Conservation (phyloP, 768 basidiomycete species). For the Boletus eberwhitei region DNA sequence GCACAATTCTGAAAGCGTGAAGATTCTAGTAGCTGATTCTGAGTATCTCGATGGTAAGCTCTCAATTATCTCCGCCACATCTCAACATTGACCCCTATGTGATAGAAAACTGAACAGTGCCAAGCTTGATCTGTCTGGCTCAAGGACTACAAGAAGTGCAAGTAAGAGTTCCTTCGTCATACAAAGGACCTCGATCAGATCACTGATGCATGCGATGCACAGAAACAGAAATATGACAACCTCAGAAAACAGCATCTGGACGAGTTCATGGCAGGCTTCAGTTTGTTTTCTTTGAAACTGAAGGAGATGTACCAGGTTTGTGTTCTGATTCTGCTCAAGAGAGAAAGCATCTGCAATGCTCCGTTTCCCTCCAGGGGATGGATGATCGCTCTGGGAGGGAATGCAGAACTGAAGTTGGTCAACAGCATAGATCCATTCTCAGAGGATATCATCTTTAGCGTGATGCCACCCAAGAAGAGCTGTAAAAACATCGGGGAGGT, state of each 20-base stretch:
- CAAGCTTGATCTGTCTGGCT: conserved; percentile 82
- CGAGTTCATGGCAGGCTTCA: conserved; percentile 97
- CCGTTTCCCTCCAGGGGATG: conserved; percentile 32
- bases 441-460: conserved; percentile 96
- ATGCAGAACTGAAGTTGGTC: conserved; percentile 94
- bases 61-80: neutral
- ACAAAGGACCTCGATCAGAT: conserved; percentile 82
- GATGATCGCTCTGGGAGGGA: conserved; percentile 99
- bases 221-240: conserved; percentile 83
- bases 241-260: conserved; percentile 85
- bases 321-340: neutral
- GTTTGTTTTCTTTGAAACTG: conserved; percentile 85
- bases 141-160: conserved; percentile 85
- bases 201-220: conserved; percentile 69
- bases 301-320: conserved; percentile 99
- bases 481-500: conserved; percentile 99
- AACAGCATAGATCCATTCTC: conserved; percentile 99
- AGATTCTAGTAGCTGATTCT: conserved; percentile 70
- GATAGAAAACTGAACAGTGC: conserved; percentile 74
- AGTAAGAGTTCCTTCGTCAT: conserved; percentile 87
- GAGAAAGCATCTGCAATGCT: too few relatives aligned
- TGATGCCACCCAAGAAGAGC: conserved; percentile 99
- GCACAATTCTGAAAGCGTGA: conserved; percentile 66
- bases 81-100: conserved; percentile 59
- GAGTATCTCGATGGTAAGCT: conserved; percentile 77